phyloP scores from a whole-genome alignment of 2,329 filamentous ascomycete species.

The Fusarium neocosmosporiellum region DNA sequence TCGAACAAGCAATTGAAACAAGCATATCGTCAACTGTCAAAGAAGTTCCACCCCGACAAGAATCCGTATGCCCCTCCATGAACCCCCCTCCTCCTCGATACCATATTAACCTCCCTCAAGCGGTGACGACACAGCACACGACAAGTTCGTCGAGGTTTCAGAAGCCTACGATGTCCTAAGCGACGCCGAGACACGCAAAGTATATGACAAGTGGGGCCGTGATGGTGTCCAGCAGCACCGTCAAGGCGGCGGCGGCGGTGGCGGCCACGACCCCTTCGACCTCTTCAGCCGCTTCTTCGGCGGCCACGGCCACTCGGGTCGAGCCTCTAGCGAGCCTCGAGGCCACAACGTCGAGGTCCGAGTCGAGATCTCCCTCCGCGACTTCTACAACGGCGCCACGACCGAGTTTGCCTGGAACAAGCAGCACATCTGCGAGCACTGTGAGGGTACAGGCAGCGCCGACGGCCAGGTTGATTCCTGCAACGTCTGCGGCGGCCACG shows the following conservation, averaged over 20 bases:
- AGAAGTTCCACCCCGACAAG: conserved; percentile 98
- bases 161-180: conserved; percentile 96
- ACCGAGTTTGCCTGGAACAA: conserved; percentile 93
- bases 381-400: conserved; percentile 91
- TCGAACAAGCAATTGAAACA: conserved; percentile 91
- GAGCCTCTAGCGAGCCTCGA: conserved; percentile 77
- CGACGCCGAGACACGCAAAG: conserved; percentile 80
- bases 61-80: conserved; percentile 76
- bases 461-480: conserved; percentile 89
- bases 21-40: conserved; percentile 90
- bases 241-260: conserved; percentile 67
- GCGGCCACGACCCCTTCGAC: conserved; percentile 89
- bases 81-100: neutral
- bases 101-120: conserved; percentile 55
- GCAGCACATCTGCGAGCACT: conserved; percentile 93
- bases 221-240: conserved; percentile 89
- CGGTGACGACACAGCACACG: conserved; percentile 80
- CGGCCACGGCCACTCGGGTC: conserved; percentile 84
- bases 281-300: conserved; percentile 98
- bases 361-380: conserved; percentile 80
- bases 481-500: conserved; percentile 79
- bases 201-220: conserved; percentile 95
- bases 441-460: conserved; percentile 84
- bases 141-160: conserved; percentile 93
- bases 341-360: conserved; percentile 92